Evolutionary conservation across 352 stramenopile genomes (phyloP).

Genomic region (Plasmopara halstedii): DNA sequence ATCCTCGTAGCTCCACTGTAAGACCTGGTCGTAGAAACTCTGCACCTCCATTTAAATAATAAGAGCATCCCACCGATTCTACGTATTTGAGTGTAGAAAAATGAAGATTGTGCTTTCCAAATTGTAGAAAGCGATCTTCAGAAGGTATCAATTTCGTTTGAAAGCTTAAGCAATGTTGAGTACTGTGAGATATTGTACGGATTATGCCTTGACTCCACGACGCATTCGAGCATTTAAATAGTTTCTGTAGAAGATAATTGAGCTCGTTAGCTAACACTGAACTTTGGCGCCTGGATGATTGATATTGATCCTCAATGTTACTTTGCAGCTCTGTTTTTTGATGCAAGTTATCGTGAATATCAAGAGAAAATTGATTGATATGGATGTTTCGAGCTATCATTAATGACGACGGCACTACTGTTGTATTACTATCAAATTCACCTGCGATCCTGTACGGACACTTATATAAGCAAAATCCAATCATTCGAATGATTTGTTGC

Average conservation of each 20-base stretch:
- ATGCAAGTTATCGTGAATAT: not conserved
- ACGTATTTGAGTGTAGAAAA: constrained; percentile 7
- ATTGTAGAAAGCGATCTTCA: constrained; percentile 3
- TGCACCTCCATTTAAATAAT: constrained; percentile 24
- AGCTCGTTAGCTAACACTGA: constrained; percentile 28
- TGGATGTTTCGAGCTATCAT: constrained; percentile 27
- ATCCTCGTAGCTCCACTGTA: constrained; percentile 22
- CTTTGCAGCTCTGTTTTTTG: constrained; percentile 9
- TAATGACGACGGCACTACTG: constrained; percentile 19
- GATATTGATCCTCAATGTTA: constrained; percentile 19
- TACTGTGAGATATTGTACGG: constrained; percentile 1
- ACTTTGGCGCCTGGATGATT: constrained; percentile 16
- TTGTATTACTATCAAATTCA: not conserved
- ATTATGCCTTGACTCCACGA: constrained; percentile 16
- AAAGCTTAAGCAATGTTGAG: not conserved
- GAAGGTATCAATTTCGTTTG: not conserved
- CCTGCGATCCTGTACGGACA: constrained; percentile 9
- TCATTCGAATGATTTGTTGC: constrained; percentile 38
- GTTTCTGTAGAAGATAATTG: constrained; percentile 12
- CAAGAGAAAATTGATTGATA: constrained; percentile 19
- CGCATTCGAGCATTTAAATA: constrained; percentile 8
- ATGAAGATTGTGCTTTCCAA: constrained; percentile 19
- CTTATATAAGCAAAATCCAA: constrained; percentile 33
- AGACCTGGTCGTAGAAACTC: constrained; percentile 34
- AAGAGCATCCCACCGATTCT: constrained; percentile 26